Conservation (phyloP, 352 stramenopile species). For the Globisporangium uncinulatum region DNA sequence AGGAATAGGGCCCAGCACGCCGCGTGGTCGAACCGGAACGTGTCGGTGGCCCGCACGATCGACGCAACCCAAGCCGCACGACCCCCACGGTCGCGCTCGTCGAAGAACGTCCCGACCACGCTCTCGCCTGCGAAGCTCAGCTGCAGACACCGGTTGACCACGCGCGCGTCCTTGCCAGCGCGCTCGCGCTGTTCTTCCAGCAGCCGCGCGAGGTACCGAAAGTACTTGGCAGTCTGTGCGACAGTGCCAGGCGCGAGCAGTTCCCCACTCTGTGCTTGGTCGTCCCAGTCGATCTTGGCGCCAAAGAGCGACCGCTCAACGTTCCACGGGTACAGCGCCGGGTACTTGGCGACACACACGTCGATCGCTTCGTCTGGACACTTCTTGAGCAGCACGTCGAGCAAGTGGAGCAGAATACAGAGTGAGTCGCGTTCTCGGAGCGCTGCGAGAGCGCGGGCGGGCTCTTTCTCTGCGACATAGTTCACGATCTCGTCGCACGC, state of each 20-base stretch:
- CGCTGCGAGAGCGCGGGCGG: slow-evolving; percentile 30
- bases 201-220: slow-evolving; percentile 61
- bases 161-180: slow-evolving; percentile 33
- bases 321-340: slow-evolving; percentile 73
- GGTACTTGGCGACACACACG: slow-evolving; percentile 65
- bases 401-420: slow-evolving; percentile 67
- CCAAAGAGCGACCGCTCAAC: slow-evolving; percentile 77
- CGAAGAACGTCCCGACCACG: slow-evolving; percentile 51
- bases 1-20: slow-evolving; percentile 57
- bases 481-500: slow-evolving; percentile 76
- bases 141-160: slow-evolving; percentile 61
- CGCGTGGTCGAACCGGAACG: slow-evolving; percentile 44
- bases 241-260: slow-evolving; percentile 33
- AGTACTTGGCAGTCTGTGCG: slow-evolving; percentile 58
- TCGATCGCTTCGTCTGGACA: slow-evolving; percentile 63
- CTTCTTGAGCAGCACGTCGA: slow-evolving; percentile 82
- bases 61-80: slow-evolving; percentile 33
- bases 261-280: slow-evolving; percentile 23
- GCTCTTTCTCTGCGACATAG: slow-evolving; percentile 66
- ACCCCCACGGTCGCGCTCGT: slow-evolving; percentile 20
- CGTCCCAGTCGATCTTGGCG: slow-evolving; percentile 29
- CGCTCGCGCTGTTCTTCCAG: slow-evolving; percentile 39
- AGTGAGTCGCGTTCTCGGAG: slow-evolving; percentile 58
- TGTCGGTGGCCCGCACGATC: slow-evolving; percentile 38
- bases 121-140: slow-evolving; percentile 47